Evolutionary conservation across 257 asterid genomes (phyloP).

Genomic region (Forsythia viridissima): DNA sequence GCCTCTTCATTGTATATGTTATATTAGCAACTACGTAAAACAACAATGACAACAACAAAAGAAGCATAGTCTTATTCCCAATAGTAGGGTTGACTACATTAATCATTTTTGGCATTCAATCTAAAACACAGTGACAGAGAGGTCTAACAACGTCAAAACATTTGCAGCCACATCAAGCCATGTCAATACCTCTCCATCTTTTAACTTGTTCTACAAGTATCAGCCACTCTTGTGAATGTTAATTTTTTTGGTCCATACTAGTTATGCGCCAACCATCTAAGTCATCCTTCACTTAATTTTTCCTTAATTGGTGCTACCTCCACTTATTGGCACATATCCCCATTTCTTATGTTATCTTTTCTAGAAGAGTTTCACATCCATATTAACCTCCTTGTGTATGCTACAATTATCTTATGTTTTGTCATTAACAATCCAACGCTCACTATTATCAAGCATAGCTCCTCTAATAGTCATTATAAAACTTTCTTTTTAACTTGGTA

Average conservation of each 20-base stretch:
- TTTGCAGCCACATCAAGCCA: neutral
- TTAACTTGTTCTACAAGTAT: neutral
- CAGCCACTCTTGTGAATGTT: neutral
- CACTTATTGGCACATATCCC: neutral
- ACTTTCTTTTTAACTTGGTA: neutral
- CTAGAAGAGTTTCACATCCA: neutral
- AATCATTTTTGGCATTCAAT: too few relatives aligned
- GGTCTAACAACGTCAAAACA: neutral
- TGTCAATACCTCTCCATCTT: neutral
- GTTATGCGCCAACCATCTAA: neutral
- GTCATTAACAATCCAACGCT: neutral
- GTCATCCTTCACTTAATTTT: neutral
- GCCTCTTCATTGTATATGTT: neutral
- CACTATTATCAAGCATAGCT: neutral
- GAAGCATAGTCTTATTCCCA: too few relatives aligned
- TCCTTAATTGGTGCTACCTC: neutral
- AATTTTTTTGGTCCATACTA: neutral
- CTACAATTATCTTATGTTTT: neutral
- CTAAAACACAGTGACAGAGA: neutral
- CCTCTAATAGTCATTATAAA: neutral
- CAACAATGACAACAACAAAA: neutral
- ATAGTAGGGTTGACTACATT: neutral
- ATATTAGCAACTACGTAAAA: neutral
- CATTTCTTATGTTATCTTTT: neutral
- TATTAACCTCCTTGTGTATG: neutral